Conservation (phyloP, 768 basidiomycete species). For the Chlorophyllum brunneum region DNA sequence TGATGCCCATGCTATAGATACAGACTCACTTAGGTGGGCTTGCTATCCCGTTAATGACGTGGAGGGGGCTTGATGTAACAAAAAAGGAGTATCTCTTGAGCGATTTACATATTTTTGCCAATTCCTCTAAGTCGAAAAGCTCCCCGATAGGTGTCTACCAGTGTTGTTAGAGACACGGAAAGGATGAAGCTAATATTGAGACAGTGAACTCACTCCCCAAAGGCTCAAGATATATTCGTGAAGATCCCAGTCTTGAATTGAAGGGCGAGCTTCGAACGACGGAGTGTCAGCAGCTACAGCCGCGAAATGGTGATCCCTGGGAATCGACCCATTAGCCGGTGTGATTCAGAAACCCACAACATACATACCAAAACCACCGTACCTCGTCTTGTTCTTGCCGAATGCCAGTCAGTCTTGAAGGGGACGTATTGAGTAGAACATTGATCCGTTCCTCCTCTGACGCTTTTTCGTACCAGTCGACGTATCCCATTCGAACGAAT, state of each 20-base stretch:
- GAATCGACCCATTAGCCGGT: background rate
- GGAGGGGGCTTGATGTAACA: conserved; percentile 23
- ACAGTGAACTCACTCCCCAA: conserved; percentile 21
- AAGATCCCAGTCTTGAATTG: conserved; percentile 20
- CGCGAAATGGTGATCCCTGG: conserved; percentile 24
- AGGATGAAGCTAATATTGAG: background rate
- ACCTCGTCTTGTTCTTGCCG: conserved; percentile 20
- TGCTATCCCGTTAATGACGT: conserved; percentile 23
- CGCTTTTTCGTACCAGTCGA: conserved; percentile 20
- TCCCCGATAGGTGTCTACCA: conserved; percentile 24
- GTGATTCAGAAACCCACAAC: background rate
- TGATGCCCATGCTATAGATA: background rate
- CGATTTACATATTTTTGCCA: conserved; percentile 19
- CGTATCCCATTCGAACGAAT: conserved; percentile 22
- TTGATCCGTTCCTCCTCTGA: conserved; percentile 16
- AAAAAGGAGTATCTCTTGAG: conserved; percentile 22
- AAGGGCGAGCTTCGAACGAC: conserved; percentile 22
- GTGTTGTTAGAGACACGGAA: background rate
- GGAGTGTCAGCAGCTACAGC: conserved; percentile 23
- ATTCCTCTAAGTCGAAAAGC: conserved; percentile 22
- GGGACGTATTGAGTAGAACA: background rate
- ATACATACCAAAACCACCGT: conserved; percentile 21
- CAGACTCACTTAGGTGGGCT: conserved; percentile 23
- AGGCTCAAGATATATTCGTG: conserved; percentile 23
- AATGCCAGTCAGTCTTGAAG: conserved; percentile 16